phyloP scores from a whole-genome alignment of 1,284 basidiomycete genomes.

The Lignosus rhinocerotis region DNA sequence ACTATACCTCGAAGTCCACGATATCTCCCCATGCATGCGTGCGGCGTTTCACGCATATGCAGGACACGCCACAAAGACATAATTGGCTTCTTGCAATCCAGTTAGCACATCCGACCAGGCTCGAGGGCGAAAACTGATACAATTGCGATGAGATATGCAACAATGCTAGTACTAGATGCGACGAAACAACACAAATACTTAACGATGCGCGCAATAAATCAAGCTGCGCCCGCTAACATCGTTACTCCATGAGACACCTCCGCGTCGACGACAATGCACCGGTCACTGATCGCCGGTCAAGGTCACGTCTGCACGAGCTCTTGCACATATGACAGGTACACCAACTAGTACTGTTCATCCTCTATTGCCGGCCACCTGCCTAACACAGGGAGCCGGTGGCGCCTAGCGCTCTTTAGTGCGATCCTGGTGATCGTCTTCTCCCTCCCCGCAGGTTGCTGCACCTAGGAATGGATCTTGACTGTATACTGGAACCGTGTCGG shows the following conservation, averaged over 20 bases:
- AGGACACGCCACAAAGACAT: neutral
- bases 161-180: neutral
- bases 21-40: no score
- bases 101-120: neutral
- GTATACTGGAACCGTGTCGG: neutral
- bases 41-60: no score
- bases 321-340: neutral
- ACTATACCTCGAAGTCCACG: neutral
- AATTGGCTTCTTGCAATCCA: neutral
- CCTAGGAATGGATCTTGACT: neutral
- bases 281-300: neutral
- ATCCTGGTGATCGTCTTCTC: conserved; percentile 19
- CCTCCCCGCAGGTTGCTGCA: conserved; percentile 7
- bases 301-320: neutral
- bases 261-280: neutral
- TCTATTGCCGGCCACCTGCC: conserved; percentile 14
- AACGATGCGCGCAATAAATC: neutral
- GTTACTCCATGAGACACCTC: neutral
- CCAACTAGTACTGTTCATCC: conserved; percentile 1
- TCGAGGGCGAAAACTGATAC: conserved; percentile 4
- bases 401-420: conserved; percentile 28
- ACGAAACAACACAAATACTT: neutral
- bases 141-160: conserved; percentile 5
- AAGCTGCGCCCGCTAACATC: neutral
- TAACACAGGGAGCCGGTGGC: conserved; percentile 22